Evolutionary conservation across 441 rosid species (phyloP), one percentile per base, ranked within the genome.

Genomic region (Bruguiera hainesii): DNA sequence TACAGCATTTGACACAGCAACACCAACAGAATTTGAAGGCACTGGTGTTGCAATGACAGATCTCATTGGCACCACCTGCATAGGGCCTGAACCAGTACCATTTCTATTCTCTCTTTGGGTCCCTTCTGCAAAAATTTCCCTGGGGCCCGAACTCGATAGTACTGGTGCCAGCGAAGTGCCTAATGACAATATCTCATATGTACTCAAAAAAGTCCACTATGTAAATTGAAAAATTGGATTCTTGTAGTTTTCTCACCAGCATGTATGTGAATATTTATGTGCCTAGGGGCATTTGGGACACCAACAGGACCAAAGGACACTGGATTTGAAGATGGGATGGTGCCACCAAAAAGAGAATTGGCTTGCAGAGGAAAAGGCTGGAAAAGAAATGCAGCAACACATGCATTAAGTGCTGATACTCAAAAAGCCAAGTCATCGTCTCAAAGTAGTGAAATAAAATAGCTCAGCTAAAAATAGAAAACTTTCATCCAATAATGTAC

Each of bases 281-380:
- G 78, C 82, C 98, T 84, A 52, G 87, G 86, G 52, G 82, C 84
- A 78, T 74, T 85, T 75, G 91, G 93, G 71, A 78, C 60, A 63
- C 95, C 98, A 77, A 78, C 85, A 52, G 87, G 84, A 66, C 86
- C 81, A 30, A 78, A 56, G 18, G 76, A 71, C 18, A 55, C 28
- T 16, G 87, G 84, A 75, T 81, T 90, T 71, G 85, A 56, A 62
- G 91, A 78, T 60, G 78, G 79, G 79, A 77, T 59, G 57, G 83
- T 67, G 72, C 87, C 84, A 28, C 86, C 82, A 73, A 96, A 88
- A 64, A 96, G 84, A 39, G 96, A 74, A 81, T 79, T 80, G 33
- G 85, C 78, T 86, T 96, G 99, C 61, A 86, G 79, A 66, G 97
- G 94, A 71, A 87, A 96, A 42, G 98, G 99, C 99, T 96, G 90